These are phyloP conservation scores for Eucalyptus pumila DNA, from an alignment of 345 rosid genomes.

Conservation along the genomic window DNA sequence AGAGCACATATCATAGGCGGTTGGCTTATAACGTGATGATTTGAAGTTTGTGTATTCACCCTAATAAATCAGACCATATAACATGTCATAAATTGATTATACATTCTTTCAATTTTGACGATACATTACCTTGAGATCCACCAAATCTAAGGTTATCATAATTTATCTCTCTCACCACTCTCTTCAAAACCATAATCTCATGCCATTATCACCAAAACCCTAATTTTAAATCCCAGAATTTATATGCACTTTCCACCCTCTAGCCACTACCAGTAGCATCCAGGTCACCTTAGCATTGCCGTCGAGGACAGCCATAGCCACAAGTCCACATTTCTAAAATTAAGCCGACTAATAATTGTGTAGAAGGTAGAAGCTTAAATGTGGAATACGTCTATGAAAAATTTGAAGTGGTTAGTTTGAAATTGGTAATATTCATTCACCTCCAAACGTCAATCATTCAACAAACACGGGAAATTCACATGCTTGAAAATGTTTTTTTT, in stretches of 20 bases:
- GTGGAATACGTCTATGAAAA: not conserved
- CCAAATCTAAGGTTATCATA: not conserved
- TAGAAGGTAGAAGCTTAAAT: not conserved
- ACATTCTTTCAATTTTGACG: not conserved
- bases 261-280: not conserved
- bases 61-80: not conserved
- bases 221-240: not conserved
- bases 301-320: not conserved
- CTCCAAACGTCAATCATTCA: not conserved
- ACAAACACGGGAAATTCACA: not conserved
- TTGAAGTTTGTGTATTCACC: not conserved
- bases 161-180: not conserved
- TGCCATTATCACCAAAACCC: not conserved
- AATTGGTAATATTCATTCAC: not conserved
- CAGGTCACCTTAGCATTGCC: not conserved
- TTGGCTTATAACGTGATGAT: not conserved
- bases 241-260: not conserved
- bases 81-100: not conserved
- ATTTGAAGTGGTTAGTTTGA: not conserved
- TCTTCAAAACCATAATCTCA: not conserved
- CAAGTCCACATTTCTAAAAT: not conserved
- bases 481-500: not conserved
- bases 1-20: not conserved
- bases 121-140: not conserved
- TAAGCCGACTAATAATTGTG: not conserved